Base-by-base conservation (phyloP, 768 basidiomycete genomes). In the Epithele typhae region DNA sequence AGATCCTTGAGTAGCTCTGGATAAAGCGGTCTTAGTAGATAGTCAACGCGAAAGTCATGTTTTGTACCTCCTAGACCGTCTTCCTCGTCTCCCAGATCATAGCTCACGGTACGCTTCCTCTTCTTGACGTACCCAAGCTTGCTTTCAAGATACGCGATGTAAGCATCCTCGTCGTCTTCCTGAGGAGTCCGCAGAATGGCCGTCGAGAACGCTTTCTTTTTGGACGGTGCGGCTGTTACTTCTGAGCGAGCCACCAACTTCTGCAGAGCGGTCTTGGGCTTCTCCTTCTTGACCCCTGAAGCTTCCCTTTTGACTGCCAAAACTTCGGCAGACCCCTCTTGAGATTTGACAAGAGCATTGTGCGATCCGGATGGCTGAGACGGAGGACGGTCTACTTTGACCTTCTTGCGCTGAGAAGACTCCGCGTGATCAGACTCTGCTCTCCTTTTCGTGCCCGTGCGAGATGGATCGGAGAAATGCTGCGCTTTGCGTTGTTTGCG, bases 61-160 rank as follows among this genome's bases (percentile, higher is more conserved):
- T 3, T 64, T 74, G 22, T 59, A 92, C 94, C 94, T 57, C 85
- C 89, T 14, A 96, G 68, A 4, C 92, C 93, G 64, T 97, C 94
- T 2, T 79, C 80, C 32, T 81, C 84, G 61, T 45, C 49, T 0
- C 65, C 68, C 21, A 66, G 71, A 15, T 62, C 59, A 40, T 63
- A 74, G 52, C 75, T 73, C 43, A 70, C 67, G 46, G 70, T 64
- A 37, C 68, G 63, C 43, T 61, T 62, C 14, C 59, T 59, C 1
- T 46, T 60, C 47, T 74, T 68, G 27, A 63, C 41, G 56, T 82
- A 71, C 3, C 87, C 82, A 15, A 96, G 75, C 62, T 83, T 85
- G 0, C 75, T 70, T 63, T 97, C 94, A 10, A 96, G 68, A 66
- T 87, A 83, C 0, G 81, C 75, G 36, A 97, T 96, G 59, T 94